Percentiles rank a stretch among this genome's conserved stretches.
Conservation (phyloP, 306 rosid genomes). For the Argentina anserina region DNA sequence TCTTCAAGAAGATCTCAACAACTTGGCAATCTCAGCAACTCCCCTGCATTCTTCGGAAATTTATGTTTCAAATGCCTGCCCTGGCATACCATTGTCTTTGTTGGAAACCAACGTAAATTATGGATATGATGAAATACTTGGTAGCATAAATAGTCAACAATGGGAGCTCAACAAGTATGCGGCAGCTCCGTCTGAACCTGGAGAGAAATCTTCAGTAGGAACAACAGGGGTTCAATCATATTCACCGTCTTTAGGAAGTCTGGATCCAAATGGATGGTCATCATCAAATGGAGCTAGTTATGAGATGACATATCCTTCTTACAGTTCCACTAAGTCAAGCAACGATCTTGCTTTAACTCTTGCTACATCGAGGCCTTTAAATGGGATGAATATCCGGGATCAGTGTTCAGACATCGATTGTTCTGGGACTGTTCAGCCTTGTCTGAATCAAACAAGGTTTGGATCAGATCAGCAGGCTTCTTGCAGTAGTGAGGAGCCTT, state of each 20-base stretch:
- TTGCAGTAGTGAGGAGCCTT: conserved; percentile 38
- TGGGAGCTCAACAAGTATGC: conserved; percentile 34
- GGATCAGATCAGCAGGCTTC: conserved; percentile 43
- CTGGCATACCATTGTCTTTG: conserved; percentile 38
- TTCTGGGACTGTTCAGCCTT: conserved; percentile 33
- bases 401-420: conserved; percentile 49
- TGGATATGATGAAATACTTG: conserved; percentile 37
- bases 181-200: conserved; percentile 27
- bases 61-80: conserved; percentile 39
- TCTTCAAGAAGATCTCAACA: conserved; percentile 48
- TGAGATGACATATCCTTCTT: conserved; percentile 28
- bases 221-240: conserved; percentile 24
- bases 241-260: conserved; percentile 36
- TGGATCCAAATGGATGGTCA: conserved; percentile 51
- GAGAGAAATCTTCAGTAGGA: conserved; percentile 19
- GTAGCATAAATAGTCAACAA: conserved; percentile 21
- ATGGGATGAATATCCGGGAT: conserved; percentile 31
- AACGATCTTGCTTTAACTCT: conserved; percentile 68
- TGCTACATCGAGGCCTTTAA: conserved; percentile 44
- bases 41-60: conserved; percentile 32
- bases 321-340: conserved; percentile 38
- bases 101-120: conserved; percentile 21
- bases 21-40: conserved; percentile 32
- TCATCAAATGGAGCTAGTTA: conserved; percentile 37
- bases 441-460: conserved; percentile 40